Evolutionary conservation across 208 protist genomes (phyloP).

Genomic region (Angomonas deanei): DNA sequence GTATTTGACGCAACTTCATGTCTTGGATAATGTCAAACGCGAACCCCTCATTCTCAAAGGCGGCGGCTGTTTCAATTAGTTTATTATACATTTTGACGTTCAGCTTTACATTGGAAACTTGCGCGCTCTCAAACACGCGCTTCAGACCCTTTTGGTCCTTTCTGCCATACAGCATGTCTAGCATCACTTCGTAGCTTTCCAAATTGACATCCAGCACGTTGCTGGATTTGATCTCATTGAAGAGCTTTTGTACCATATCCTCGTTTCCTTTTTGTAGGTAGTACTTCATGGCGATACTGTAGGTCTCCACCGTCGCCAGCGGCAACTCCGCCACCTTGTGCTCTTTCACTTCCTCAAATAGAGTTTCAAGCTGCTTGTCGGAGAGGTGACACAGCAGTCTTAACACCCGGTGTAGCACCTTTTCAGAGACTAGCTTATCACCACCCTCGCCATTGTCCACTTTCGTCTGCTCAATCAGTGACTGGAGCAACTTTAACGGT

Average conservation of each 20-base stretch:
- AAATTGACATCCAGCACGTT: slow-evolving; percentile 43
- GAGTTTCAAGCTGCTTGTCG: slow-evolving; percentile 33
- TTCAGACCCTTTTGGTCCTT: slow-evolving; percentile 28
- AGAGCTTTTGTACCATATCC: slow-evolving; percentile 48
- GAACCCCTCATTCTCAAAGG: slow-evolving; percentile 27
- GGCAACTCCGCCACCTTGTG: not conserved
- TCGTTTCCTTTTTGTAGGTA: slow-evolving; percentile 32
- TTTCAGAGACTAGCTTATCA: slow-evolving; percentile 12
- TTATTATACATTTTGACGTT: slow-evolving; percentile 73
- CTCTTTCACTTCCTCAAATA: slow-evolving; percentile 44
- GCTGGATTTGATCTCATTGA: slow-evolving; percentile 50
- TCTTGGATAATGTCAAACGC: slow-evolving; percentile 76
- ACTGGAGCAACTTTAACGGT: slow-evolving; percentile 26
- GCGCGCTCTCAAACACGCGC: slow-evolving; percentile 69
- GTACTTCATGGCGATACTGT: slow-evolving; percentile 58
- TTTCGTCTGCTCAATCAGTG: not conserved
- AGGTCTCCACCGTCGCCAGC: slow-evolving; percentile 42
- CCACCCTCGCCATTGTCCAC: not conserved
- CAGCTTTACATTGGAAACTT: slow-evolving; percentile 50
- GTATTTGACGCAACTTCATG: slow-evolving; percentile 67
- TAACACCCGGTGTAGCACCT: slow-evolving; percentile 50
- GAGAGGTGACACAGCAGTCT: slow-evolving; percentile 32
- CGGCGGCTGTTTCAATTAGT: slow-evolving; percentile 59
- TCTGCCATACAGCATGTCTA: slow-evolving; percentile 39
- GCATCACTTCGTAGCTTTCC: slow-evolving; percentile 55